Base-by-base conservation (phyloP, 1,139 yeast species). In the Suhomyces yuchorum region DNA sequence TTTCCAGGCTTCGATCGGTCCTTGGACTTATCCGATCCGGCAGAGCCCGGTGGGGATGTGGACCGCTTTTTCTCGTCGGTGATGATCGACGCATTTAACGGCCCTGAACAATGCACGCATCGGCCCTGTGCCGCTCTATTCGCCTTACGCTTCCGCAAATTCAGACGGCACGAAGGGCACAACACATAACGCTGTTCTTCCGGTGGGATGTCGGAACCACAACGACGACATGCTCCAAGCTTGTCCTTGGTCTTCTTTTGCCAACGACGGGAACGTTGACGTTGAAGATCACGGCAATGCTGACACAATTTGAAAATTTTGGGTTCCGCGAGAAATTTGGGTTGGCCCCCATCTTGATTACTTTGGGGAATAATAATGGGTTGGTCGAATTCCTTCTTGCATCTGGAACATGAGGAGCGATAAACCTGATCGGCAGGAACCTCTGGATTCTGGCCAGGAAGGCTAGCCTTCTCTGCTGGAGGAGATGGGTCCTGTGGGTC, bases 101-200 rank as follows among this genome's bases (percentile, higher is more conserved):
- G 83, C 1, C 87, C 87, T 2, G 83, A 72, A 55, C 89, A 84
- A 58, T 84, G 88, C 8, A 83, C 85, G 65, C 89, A 84, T 56
- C 77, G 77, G 0, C 89, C 88, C 55, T 76, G 78, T 11, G 82
- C 81, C 7, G 82, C 85, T 36, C 89, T 66, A 51, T 71, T 74
- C 0, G 82, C 81, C 56, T 84, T 84, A 43, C 83, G 66, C 4
- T 76, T 69, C 49, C 87, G 69, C 38, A 83, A 67, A 44, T 77
- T 75, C 56, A 71, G 75, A 34, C 89, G 69, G 57, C 89, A 84
- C 32, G 70, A 71, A 2, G 83, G 81, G 65, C 89, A 84, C 46
- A 84, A 66, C 0, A 82, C 87, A 62, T 67, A 83, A 48, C 72
- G 71, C 43, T 74, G 77, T 37, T 73, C 74, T 20, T 80, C 81